Conservation (phyloP, 1,139 yeast species). For the Yamadazyma triangularis region DNA sequence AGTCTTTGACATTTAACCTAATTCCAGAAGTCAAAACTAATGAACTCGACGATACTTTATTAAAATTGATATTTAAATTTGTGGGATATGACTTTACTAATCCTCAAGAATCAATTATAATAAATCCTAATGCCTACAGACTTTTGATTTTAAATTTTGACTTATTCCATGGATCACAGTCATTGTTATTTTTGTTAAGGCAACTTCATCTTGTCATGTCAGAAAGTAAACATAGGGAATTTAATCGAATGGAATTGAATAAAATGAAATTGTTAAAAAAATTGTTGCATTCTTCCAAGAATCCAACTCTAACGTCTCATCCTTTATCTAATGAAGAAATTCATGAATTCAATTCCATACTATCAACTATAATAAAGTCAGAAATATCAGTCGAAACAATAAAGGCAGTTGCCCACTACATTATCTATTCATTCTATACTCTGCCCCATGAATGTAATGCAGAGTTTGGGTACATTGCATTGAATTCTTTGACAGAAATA, state of each 20-base stretch:
- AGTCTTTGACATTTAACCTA: slow-evolving; percentile 13
- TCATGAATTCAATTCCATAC: slow-evolving; percentile 17
- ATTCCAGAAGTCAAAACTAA: slow-evolving; percentile 1
- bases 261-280: slow-evolving; percentile 52
- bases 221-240: slow-evolving; percentile 44
- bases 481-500: slow-evolving; percentile 27
- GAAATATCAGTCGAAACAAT: slow-evolving; percentile 40
- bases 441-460: slow-evolving; percentile 20
- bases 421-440: slow-evolving; percentile 32
- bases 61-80: slow-evolving; percentile 19
- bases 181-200: slow-evolving; percentile 46
- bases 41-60: slow-evolving; percentile 10
- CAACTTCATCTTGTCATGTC: slow-evolving; percentile 54
- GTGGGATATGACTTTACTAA: slow-evolving; percentile 23
- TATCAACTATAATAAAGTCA: slow-evolving; percentile 19
- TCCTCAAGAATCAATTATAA: slow-evolving; percentile 25
- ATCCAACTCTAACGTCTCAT: slow-evolving; percentile 13
- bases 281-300: slow-evolving; percentile 49
- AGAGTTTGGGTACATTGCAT: slow-evolving; percentile 24
- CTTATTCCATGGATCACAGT: slow-evolving; percentile 31
- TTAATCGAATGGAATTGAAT: slow-evolving; percentile 47
- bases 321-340: slow-evolving; percentile 10
- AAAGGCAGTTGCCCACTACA: slow-evolving; percentile 28
- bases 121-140: slow-evolving; percentile 26
- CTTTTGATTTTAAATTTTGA: slow-evolving; percentile 32